phyloP scores from a whole-genome alignment of 352 stramenopile species.

The Globisporangium splendens region DNA sequence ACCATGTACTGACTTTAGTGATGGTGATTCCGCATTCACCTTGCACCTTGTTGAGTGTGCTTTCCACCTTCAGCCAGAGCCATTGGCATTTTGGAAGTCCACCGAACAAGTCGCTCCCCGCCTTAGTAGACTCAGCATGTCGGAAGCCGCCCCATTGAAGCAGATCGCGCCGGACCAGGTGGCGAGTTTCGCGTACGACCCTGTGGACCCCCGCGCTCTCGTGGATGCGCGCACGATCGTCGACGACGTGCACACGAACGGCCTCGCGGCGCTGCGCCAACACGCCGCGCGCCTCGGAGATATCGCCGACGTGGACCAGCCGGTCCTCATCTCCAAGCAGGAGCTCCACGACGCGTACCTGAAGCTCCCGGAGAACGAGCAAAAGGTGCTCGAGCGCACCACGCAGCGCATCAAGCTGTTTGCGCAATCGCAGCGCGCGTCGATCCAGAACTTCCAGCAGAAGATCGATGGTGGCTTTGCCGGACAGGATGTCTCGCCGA shows the following conservation, averaged over 20 bases:
- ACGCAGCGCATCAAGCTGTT: slow-evolving; percentile 90
- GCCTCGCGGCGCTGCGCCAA: slow-evolving; percentile 37
- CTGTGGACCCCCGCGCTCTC: slow-evolving; percentile 63
- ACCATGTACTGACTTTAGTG: too few species aligned
- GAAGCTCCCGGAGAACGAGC: slow-evolving; percentile 57
- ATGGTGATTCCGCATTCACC: too few species aligned
- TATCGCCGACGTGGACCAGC: slow-evolving; percentile 31
- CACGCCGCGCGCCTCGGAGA: slow-evolving; percentile 73
- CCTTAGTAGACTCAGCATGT: slow-evolving; percentile 17
- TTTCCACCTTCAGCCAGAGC: neutral
- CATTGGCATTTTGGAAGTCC: slow-evolving; percentile 3
- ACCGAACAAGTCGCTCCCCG: slow-evolving; percentile 1
- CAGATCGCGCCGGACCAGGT: slow-evolving; percentile 68
- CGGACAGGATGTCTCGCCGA: slow-evolving; percentile 89
- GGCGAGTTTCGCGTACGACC: slow-evolving; percentile 76
- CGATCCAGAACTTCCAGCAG: slow-evolving; percentile 91
- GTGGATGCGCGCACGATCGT: slow-evolving; percentile 65
- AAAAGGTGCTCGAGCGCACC: slow-evolving; percentile 85
- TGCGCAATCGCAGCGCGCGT: slow-evolving; percentile 90
- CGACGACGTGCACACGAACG: slow-evolving; percentile 51
- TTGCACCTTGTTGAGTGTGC: too few species aligned
- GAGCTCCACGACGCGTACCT: slow-evolving; percentile 88
- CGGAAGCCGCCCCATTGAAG: slow-evolving; percentile 39
- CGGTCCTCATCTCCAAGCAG: slow-evolving; percentile 48
- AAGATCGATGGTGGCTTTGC: slow-evolving; percentile 94